Evolutionary conservation across 306 rosid genomes (phyloP).

Genomic region (Hylodesmum podocarpum): DNA sequence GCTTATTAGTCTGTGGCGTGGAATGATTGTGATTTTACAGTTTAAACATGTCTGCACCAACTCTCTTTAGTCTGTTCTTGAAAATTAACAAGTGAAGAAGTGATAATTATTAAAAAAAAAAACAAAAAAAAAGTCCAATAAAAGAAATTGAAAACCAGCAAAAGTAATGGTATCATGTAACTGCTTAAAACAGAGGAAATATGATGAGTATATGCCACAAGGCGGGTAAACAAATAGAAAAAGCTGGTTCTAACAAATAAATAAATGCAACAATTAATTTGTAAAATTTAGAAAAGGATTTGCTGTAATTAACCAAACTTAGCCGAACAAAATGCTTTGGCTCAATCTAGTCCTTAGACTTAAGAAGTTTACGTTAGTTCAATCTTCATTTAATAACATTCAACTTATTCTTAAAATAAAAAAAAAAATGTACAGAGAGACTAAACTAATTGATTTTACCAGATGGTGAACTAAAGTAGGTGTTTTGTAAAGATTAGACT

Average conservation of each 20-base stretch:
- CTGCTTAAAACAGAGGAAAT: not conserved
- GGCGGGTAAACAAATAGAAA: not conserved
- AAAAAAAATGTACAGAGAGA: not conserved
- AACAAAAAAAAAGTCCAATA: not conserved
- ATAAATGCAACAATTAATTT: not conserved
- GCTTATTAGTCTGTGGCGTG: not conserved
- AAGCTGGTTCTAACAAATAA: not conserved
- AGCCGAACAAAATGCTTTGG: not conserved
- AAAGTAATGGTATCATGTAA: constrained; percentile 9
- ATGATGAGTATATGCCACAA: not conserved
- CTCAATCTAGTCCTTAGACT: not conserved
- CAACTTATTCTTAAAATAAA: not conserved
- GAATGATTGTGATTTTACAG: not conserved
- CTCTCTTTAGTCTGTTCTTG: not conserved
- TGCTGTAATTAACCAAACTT: not conserved
- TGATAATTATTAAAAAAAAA: not conserved
- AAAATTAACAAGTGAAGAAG: not conserved
- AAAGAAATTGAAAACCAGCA: not conserved
- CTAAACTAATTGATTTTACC: not conserved
- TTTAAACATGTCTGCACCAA: not conserved
- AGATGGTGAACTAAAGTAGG: not conserved
- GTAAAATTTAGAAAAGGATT: not conserved
- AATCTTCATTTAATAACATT: too few relatives aligned
- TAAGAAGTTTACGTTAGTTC: too few relatives aligned
- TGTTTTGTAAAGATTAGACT: not conserved